Base-by-base conservation (phyloP, 768 basidiomycete species). In the Suillus subalutaceus region DNA sequence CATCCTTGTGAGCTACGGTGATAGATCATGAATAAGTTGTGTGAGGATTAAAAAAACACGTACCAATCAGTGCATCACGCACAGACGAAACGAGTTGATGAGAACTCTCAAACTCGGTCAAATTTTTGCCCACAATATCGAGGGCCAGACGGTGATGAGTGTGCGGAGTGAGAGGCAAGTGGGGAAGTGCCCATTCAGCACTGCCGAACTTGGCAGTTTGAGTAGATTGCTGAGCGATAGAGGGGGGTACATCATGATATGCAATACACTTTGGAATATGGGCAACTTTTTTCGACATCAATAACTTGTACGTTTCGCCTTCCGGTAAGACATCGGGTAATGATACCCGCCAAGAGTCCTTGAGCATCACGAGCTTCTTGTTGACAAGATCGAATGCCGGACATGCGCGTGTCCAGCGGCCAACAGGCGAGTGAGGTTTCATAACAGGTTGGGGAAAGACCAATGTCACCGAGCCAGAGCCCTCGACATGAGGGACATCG, bases 211-310 rank as follows among this genome's bases (percentile, higher is more conserved):
- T n/a, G n/a, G n/a, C n/a, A n/a, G n/a, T n/a, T n/a, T n/a, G n/a
- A n/a, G n/a, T n/a, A n/a, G 44, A n/a, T 46, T 46, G 44, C 44
- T 46, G 44, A 46, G 44, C 0, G 44, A 46, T 46, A 46, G 44
- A 46, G 20, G 44, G 44, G 20, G 44, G 44, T 46, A 46, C 20
- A 10, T 46, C 44, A 46, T 46, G 44, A 46, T n/a, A 46, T 46
- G 44, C 20, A n/a, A 46, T 46, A 2, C 44, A 46, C 1, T 3
- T 46, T 1, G 78, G 73, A 20, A 80, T 63, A 64, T 77, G 57
- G 6, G 64, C 62, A 4, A 78, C 73, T 0, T 63, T 23, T 1
- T 59, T n/a, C 16, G 57, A 37, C 5, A 72, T 68, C 52, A 79
- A 66, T 7, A 59, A 50, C 12, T 23, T 26, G 13, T 77, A 67